Evolutionary conservation across 23 red algal genomes (phyloP).

Genomic region (Gracilaria domingensis): DNA sequence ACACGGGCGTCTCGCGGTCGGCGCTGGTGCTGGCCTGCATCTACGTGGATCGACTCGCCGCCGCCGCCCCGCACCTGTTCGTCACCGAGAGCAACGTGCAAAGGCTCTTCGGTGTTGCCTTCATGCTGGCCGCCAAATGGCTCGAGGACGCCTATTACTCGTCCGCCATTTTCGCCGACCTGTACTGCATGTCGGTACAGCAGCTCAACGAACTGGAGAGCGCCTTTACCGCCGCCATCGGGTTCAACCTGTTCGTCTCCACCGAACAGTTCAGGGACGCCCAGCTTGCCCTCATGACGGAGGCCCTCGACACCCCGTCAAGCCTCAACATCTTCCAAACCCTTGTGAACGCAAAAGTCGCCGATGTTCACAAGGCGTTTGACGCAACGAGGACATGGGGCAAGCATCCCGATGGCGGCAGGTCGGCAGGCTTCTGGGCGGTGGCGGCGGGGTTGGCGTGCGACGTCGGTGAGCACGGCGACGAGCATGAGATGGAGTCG

Average conservation of each 20-base stretch:
- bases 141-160: constrained; percentile 32
- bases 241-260: constrained; percentile 38
- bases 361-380: constrained; percentile 27
- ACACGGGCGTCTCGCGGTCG: constrained; percentile 18
- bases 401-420: not conserved
- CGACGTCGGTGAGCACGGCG: not conserved
- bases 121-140: constrained; percentile 49
- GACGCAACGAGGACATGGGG: constrained; percentile 28
- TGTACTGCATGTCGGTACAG: constrained; percentile 2
- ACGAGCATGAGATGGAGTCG: not conserved
- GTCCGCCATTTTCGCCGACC: constrained; percentile 3
- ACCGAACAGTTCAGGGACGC: constrained; percentile 30
- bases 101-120: constrained; percentile 28
- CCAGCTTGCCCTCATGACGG: constrained; percentile 31
- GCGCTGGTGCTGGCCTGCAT: constrained; percentile 32
- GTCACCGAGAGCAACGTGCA: constrained; percentile 27
- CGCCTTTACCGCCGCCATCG: constrained; percentile 13
- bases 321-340: constrained; percentile 21
- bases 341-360: constrained; percentile 17
- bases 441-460: constrained; percentile 17
- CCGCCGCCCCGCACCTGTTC: constrained; percentile 16
- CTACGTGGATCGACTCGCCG: constrained; percentile 39
- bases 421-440: constrained; percentile 1
- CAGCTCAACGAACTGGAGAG: constrained; percentile 21
- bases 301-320: not conserved